Evolutionary conservation across 805 yeast genomes (phyloP).

Genomic region (Yamadazyma sp.): DNA sequence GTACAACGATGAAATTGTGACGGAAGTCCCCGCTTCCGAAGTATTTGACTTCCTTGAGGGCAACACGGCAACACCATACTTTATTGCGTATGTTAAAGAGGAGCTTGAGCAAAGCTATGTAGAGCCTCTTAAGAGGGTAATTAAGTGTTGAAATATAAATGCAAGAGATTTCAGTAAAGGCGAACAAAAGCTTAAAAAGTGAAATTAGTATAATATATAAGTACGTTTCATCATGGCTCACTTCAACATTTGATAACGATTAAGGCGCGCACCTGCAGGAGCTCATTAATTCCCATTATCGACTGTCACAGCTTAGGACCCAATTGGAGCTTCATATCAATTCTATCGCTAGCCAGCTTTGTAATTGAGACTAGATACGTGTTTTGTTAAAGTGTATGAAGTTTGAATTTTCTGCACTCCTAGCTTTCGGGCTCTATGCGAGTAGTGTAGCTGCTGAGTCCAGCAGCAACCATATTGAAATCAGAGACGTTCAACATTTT

Average conservation of each 20-base stretch:
- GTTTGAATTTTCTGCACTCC: background rate
- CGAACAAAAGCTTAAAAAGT: no score
- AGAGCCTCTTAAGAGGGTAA: constrained; percentile 61
- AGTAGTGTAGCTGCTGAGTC: no score
- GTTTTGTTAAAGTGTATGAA: no score
- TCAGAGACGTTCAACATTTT: constrained; percentile 8
- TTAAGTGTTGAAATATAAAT: constrained; percentile 16
- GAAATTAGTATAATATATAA: no score
- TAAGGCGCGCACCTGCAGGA: no score
- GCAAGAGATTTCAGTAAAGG: no score
- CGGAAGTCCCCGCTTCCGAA: constrained; percentile 66
- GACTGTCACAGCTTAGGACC: no score
- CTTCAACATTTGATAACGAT: no score
- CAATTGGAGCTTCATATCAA: no score
- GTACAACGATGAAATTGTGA: constrained; percentile 94
- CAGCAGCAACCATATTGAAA: constrained; percentile 1
- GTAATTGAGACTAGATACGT: background rate
- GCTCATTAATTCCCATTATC: background rate
- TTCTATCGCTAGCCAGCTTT: no score
- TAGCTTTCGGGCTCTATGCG: background rate
- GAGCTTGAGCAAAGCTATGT: constrained; percentile 52
- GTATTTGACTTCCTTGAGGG: constrained; percentile 64
- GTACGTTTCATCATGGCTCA: no score
- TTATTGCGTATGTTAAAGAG: constrained; percentile 77
- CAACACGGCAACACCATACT: constrained; percentile 93